A percentile compares a stretch with the other conserved stretches of the same genome.
Evolutionary conservation across 768 basidiomycete species (phyloP).

Genomic region (Terana coerulea): DNA sequence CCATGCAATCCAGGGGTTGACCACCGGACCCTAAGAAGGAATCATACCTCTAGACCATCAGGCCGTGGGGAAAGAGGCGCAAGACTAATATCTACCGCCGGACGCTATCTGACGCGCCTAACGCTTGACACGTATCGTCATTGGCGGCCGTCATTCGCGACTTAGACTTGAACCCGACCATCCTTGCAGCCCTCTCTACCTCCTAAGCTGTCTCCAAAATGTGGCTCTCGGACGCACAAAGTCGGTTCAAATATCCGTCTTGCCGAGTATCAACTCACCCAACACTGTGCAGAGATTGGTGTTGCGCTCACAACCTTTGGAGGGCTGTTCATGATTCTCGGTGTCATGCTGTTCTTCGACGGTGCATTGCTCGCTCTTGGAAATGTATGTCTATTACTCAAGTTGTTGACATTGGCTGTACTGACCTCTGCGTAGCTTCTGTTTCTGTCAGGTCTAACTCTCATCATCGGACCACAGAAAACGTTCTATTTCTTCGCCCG

Average conservation of each 20-base stretch:
- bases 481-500: constrained; percentile 98
- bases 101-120: not conserved
- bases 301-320: constrained; percentile 97
- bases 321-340: constrained; percentile 92
- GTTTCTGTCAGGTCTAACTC: constrained; percentile 89
- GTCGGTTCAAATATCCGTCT: constrained; percentile 30
- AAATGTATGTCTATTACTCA: constrained; percentile 82
- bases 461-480: constrained; percentile 96
- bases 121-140: constrained; percentile 5
- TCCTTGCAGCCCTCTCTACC: not conserved
- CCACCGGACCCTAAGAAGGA: constrained; percentile 49
- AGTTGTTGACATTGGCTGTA: constrained; percentile 3
- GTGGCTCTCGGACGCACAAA: constrained; percentile 69
- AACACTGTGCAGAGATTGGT: constrained; percentile 75
- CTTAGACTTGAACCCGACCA: not conserved
- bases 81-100: not conserved
- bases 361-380: constrained; percentile 94
- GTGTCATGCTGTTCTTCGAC: constrained; percentile 95
- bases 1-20: constrained; percentile 30
- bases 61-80: constrained; percentile 28
- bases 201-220: constrained; percentile 28
- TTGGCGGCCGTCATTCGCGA: not conserved
- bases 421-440: constrained; percentile 60
- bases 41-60: constrained; percentile 66
- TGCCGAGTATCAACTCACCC: not conserved